Base-by-base conservation (phyloP, 352 stramenopile species). In the Hyaloperonospora brassicae region DNA sequence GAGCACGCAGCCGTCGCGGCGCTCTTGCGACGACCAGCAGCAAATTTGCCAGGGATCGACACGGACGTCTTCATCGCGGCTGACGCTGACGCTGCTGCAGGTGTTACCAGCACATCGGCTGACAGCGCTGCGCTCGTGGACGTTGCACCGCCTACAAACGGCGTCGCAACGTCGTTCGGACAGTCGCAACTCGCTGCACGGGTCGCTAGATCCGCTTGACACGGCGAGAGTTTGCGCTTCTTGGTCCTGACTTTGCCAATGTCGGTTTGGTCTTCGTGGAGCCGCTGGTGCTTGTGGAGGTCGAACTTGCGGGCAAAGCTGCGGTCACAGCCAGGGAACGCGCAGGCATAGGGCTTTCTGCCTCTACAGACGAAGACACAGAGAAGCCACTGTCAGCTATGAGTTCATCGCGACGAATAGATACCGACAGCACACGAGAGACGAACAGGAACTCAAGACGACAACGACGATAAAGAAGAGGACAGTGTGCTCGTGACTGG, bases 241-340 rank as follows among this genome's bases (percentile, higher is more conserved):
- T 78, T 74, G 41, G 55, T 61, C 46, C 56, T 68, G 21, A 14
- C 5, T 41, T 57, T 70, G 14, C 51, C 45, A 13, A 22, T 50
- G 14, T 59, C 41, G 1, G 45, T n/a, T 34, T 64, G 49, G 34
- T 68, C 52, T 23, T 79, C 64, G 39, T 87, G 76, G 47, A 81
- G 66, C 22, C 63, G 62, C 62, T 79, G 68, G 60, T 90, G 80
- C 63, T 90, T 90, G 49, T 84, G 73, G 9, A 89, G 64, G 46
- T 90, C 80, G 34, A 86, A 85, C 35, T 74, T 76, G 13, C 76
- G 63, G 4, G 76, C 72, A 40, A 84, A 87, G 30, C 61, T 67
- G 35, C 70, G 62, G 2, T 62, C 68, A 44, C 79, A 89, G 13
- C 57, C 71, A 10, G 73, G 70, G 31, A 76, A 76, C 7, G 54